These are phyloP conservation scores for Cyberlindnera galapagoensis DNA, from an alignment of 805 yeast species.

Conservation along the genomic window DNA sequence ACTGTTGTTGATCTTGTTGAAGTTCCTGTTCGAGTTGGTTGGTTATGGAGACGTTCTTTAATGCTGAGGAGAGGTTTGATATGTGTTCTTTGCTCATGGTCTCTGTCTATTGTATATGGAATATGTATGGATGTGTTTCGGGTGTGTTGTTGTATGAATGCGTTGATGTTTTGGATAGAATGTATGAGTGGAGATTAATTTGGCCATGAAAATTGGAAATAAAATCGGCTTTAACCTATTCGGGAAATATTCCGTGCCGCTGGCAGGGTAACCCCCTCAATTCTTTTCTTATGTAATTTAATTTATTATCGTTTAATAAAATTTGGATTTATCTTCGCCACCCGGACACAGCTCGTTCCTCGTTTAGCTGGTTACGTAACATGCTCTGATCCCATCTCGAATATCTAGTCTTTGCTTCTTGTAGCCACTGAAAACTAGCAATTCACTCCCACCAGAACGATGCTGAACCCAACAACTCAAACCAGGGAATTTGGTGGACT, in stretches of 20 bases:
- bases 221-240: too few relatives aligned
- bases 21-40: constrained; percentile 5
- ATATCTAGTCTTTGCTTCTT: too few relatives aligned
- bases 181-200: background rate
- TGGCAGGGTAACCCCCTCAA: too few relatives aligned
- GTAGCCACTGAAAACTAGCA: too few relatives aligned
- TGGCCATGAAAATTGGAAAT: constrained; percentile 1
- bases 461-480: constrained; percentile 62
- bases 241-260: too few relatives aligned
- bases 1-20: constrained; percentile 11
- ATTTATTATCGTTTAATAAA: too few relatives aligned
- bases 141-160: background rate
- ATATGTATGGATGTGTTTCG: background rate
- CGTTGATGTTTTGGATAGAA: background rate
- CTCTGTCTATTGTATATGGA: background rate
- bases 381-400: too few relatives aligned
- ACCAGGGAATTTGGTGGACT: constrained; percentile 75
- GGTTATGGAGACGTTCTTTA: constrained; percentile 26
- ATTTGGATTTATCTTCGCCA: too few relatives aligned
- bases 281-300: too few relatives aligned
- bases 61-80: constrained; percentile 36
- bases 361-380: too few relatives aligned
- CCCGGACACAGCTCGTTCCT: too few relatives aligned
- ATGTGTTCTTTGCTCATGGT: constrained; percentile 21
- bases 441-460: too few relatives aligned